Conservation (phyloP, 2,329 filamentous ascomycete species). For the Rutstroemia sp. region DNA sequence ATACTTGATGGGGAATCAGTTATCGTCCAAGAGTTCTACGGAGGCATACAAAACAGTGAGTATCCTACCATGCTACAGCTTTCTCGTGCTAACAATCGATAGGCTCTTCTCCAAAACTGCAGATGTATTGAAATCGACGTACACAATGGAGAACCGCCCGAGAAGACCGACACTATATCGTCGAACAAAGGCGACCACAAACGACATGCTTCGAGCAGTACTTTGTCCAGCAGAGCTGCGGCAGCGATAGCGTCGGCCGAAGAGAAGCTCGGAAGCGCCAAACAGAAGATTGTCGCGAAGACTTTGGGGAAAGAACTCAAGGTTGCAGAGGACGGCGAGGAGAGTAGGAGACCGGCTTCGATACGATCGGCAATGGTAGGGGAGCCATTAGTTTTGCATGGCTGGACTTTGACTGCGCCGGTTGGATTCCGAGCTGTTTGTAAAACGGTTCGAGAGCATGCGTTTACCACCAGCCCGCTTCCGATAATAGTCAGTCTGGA, state of each 20-base stretch:
- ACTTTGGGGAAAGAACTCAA: conserved; percentile 13
- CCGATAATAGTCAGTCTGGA: conserved; percentile 90
- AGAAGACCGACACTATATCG: conserved; percentile 25
- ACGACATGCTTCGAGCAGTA: conserved; percentile 27
- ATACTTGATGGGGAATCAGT: conserved; percentile 80
- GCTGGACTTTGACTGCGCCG: conserved; percentile 79
- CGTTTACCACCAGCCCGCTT: conserved; percentile 67
- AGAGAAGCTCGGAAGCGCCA: conserved; percentile 23
- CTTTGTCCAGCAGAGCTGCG: conserved; percentile 27
- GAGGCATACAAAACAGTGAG: conserved; percentile 70
- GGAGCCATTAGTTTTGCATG: conserved; percentile 79
- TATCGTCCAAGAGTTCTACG: conserved; percentile 65
- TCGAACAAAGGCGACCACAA: conserved; percentile 41
- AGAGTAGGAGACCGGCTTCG: conserved; percentile 24
- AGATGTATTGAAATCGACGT: conserved; percentile 94
- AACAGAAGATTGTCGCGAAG: conserved; percentile 15
- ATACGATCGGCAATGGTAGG: conserved; percentile 26
- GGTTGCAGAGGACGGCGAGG: conserved; percentile 11
- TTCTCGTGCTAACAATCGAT: conserved; percentile 5
- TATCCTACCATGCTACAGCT: conserved; percentile 12
- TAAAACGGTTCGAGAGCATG: conserved; percentile 67
- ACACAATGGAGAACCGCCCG: conserved; percentile 62
- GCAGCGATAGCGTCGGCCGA: conserved; percentile 13
- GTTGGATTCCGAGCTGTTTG: conserved; percentile 85
- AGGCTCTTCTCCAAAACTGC: conserved; percentile 70